Base-by-base conservation (phyloP, 2,329 filamentous ascomycete genomes). In the Clarireedia homoeocarpa region DNA sequence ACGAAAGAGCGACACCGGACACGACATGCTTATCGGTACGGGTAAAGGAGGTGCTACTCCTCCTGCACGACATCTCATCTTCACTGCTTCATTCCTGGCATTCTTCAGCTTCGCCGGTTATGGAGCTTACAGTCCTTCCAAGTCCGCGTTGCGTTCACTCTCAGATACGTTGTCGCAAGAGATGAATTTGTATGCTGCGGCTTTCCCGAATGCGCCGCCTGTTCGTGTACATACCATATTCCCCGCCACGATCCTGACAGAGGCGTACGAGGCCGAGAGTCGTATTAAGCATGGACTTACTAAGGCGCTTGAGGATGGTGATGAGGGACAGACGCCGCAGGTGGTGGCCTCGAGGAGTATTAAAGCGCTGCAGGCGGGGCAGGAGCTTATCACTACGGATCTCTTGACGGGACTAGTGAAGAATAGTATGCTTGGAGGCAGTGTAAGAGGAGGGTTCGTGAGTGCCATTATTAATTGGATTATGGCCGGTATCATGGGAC, bases 121-220 rank as follows among this genome's bases (percentile, higher is more conserved):
- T 71, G 79, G 77, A 0, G 80, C 88, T 0, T 97, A 97, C 71
- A 80, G 84, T 0, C 89, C 91, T 4, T 79, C 86, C 57, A 97
- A 97, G 74, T 84, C 84, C 55, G 92, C 91, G 3, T 76, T 97
- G 62, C 84, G 90, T 55, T 84, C 83, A 5, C 78, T 97, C 6
- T 86, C 87, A 50, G 92, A 97, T 69, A 85, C 85, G 0, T 76
- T 97, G 45, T 83, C 83, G 17, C 88, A 91, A 67, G 92, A 97
- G 73, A 75, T 92, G 48, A 77, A 89, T 66, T 75, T 96, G 55
- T 96, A 96, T 75, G 90, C 91, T 51, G 86, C 85, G 51, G 81
- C 86, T 48, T 52, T 84, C 96, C 58, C 82, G 85, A 63, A 77
- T 5, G 24, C 50, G 9, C 39, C 50, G 1, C n/a, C 7, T 6